A percentile compares a stretch with the other conserved stretches of the same genome.
Conservation (phyloP, 441 rosid species). For the Daphne laureola region DNA sequence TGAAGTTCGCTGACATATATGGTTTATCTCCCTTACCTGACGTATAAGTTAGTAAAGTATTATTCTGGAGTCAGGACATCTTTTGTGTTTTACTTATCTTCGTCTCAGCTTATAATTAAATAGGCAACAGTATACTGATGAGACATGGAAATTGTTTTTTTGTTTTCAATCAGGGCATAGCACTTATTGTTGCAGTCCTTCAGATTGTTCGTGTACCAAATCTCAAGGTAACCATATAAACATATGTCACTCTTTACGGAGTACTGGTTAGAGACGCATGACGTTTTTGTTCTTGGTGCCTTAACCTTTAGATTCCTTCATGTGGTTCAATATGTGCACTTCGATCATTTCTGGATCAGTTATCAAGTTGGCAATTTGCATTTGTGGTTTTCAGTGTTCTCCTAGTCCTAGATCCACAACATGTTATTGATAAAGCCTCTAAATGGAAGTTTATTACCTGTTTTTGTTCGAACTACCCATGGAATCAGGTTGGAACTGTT, state of each 20-base stretch:
- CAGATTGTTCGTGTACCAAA: conserved; percentile 49
- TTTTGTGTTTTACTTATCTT: background rate
- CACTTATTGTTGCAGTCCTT: conserved; percentile 50
- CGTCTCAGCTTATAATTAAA: background rate
- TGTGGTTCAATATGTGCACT: no score
- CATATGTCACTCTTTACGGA: conserved; percentile 6
- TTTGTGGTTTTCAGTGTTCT: no score
- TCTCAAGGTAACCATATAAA: conserved; percentile 34
- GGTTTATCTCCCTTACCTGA: no score
- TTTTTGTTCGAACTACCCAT: conserved; percentile 2
- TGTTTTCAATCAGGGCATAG: conserved; percentile 35
- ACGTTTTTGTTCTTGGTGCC: no score
- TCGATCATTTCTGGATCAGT: no score
- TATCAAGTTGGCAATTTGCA: no score
- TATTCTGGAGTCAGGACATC: no score
- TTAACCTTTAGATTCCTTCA: no score
- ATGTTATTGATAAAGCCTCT: conserved; percentile 1
- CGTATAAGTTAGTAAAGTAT: no score
- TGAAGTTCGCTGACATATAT: no score
- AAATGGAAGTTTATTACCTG: background rate
- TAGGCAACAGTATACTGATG: conserved; percentile 14
- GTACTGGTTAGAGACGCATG: conserved; percentile 6
- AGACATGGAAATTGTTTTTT: conserved; percentile 3
- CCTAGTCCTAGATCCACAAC: no score
- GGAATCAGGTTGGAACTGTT: conserved; percentile 65